A percentile compares a stretch with the other conserved stretches of the same genome.
phyloP scores from a whole-genome alignment of 768 basidiomycete genomes.

The Tylopilus sp. region DNA sequence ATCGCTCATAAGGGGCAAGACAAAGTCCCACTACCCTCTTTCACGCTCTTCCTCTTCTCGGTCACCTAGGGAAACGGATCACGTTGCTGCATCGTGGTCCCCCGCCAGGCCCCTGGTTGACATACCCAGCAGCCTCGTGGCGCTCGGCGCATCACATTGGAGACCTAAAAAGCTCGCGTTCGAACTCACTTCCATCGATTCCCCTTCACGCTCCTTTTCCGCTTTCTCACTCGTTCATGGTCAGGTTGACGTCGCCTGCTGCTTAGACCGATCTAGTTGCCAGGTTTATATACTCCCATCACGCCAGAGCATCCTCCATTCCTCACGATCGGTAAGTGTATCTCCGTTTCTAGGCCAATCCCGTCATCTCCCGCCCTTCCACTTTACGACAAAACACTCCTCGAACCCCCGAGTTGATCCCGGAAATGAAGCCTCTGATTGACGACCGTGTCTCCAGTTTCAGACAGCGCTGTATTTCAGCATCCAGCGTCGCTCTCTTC shows the following conservation, averaged over 20 bases:
- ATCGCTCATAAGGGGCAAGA: conserved; percentile 6
- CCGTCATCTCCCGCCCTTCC: conserved; percentile 8
- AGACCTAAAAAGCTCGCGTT: conserved; percentile 15
- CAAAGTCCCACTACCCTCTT: conserved; percentile 1
- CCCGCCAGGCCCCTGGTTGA: conserved; percentile 5
- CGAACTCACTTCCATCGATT: conserved; percentile 1
- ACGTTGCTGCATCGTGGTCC: conserved; percentile 9
- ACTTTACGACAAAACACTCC: conserved; percentile 2
- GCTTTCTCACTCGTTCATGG: conserved; percentile 16
- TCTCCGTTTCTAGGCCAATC: conserved; percentile 1
- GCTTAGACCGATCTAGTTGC: not conserved
- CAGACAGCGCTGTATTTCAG: conserved; percentile 11
- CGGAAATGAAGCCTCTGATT: conserved; percentile 17
- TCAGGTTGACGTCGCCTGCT: conserved; percentile 8
- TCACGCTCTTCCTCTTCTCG: not conserved
- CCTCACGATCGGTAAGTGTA: conserved; percentile 26
- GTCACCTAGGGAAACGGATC: not conserved
- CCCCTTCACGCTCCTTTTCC: conserved; percentile 5
- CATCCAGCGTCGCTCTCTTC: conserved; percentile 7
- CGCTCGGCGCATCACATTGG: conserved; percentile 3
- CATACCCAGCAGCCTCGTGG: conserved; percentile 13
- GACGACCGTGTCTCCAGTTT: conserved; percentile 15
- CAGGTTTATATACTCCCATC: too few species aligned
- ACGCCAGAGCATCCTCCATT: conserved; percentile 4
- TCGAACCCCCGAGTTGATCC: conserved; percentile 11